Conservation (phyloP, 2,329 filamentous ascomycete genomes). For the Neoscytalidium dimidiatum region DNA sequence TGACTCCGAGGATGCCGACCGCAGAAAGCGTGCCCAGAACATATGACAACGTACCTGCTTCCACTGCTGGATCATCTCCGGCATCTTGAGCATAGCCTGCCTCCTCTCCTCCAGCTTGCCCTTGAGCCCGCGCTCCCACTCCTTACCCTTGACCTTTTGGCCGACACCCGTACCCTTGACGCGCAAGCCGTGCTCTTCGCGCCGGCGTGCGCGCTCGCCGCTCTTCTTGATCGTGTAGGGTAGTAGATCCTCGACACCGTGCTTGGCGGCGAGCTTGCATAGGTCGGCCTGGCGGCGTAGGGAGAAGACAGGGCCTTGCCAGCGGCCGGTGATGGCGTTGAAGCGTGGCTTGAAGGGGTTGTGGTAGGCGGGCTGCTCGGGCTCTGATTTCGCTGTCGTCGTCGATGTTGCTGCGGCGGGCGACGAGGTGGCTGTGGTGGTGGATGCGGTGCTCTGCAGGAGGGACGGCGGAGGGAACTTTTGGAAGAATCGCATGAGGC, state of each 20-base stretch:
- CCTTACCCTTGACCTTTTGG: constrained; percentile 92
- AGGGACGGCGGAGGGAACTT: constrained; percentile 74
- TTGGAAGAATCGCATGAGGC: constrained; percentile 83
- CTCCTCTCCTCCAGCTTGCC: constrained; percentile 82
- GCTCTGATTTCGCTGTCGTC: constrained; percentile 21
- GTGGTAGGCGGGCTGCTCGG: constrained; percentile 52
- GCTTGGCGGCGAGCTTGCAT: constrained; percentile 76
- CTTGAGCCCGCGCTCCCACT: constrained; percentile 85
- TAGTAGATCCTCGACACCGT: constrained; percentile 79
- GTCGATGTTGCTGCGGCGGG: constrained; percentile 41
- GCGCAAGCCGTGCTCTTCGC: constrained; percentile 76
- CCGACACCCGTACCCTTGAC: constrained; percentile 93
- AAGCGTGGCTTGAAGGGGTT: constrained; percentile 84
- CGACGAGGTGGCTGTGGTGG: constrained; percentile 20
- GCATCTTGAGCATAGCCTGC: constrained; percentile 94
- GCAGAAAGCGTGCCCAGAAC: not conserved
- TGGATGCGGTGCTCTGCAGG: constrained; percentile 38
- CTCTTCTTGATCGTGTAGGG: constrained; percentile 77
- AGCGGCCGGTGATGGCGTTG: constrained; percentile 76
- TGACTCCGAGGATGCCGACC: not conserved
- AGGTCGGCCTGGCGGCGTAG: constrained; percentile 87
- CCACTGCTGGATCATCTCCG: constrained; percentile 87
- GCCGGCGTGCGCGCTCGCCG: constrained; percentile 55
- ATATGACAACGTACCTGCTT: constrained; percentile 69
- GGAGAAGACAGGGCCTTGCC: constrained; percentile 82